Evolutionary conservation across 805 yeast genomes (phyloP), one percentile per base, ranked within the genome.

Genomic region (Metschnikowia rubicola): DNA sequence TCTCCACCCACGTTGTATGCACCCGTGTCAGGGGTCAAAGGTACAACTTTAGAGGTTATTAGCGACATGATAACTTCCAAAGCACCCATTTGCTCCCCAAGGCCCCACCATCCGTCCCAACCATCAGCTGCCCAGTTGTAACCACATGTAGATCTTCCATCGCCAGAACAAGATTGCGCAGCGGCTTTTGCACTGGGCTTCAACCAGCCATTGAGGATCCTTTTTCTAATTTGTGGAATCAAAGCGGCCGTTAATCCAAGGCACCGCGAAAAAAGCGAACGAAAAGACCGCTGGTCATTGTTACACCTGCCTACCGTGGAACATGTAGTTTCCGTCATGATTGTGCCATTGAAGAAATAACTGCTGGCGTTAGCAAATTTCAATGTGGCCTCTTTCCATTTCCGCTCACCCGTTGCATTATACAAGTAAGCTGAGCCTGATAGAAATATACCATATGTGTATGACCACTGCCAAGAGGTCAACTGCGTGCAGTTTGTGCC

Each of bases 81-180:
- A 0, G 94, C 88, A 44, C 77, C 67, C 80, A 86, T 81, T 65
- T 86, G 89, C 65, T 86, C 95, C 55, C 94, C 94, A 30, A 86
- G 67, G 30, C 95, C 95, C 61, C 78, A 86, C 32, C 58, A 50
- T 0, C 79, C 83, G 63, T 86, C 94, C 80, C 85, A 78, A 13
- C 80, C 81, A 3, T 68, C 63, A 10, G 63, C 54, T 9, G 73
- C 63, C 95, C 95, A 86, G 63, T 78, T 71, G 48, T 77, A 61
- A 30, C 92, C 92, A 73, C 95, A 86, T 0, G 97, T 91, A 13
- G 89, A 88, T 63, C 90, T 97, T 5, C 68, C 51, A 58, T 97
- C 97, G 57, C 92, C 95, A 11, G 77, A 63, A 64, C 95, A 86
- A 1, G 89, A 75, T 41, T 68, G 65, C 1, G 90, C 90, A 7